phyloP scores from a whole-genome alignment of 164 flowering plant species.

The Dillenia turbinata region DNA sequence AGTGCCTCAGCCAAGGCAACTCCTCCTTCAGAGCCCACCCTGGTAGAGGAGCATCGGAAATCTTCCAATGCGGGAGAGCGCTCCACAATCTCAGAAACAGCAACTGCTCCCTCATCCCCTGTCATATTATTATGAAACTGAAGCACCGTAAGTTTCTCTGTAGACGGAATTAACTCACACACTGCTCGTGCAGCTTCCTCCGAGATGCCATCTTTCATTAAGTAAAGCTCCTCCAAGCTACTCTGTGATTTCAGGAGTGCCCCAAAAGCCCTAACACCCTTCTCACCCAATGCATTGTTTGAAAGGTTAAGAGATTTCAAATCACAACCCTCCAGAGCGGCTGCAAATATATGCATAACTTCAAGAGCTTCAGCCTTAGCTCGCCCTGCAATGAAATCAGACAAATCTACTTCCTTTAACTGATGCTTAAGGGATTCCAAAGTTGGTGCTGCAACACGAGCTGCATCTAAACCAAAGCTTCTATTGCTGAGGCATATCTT shows the following conservation, averaged over 20 bases:
- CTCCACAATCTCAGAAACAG: slow-evolving; percentile 70
- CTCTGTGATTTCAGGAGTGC: slow-evolving; percentile 71
- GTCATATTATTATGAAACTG: slow-evolving; percentile 96
- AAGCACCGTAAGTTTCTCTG: slow-evolving; percentile 69
- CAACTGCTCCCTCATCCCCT: slow-evolving; percentile 86
- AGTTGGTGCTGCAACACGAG: slow-evolving; percentile 74
- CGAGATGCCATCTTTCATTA: slow-evolving; percentile 93
- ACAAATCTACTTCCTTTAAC: slow-evolving; percentile 75
- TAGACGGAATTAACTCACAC: slow-evolving; percentile 72
- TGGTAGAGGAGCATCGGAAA: slow-evolving; percentile 89
- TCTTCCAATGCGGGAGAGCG: slow-evolving; percentile 68
- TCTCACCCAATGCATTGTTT: slow-evolving; percentile 91
- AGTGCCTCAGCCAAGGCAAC: slow-evolving; percentile 64
- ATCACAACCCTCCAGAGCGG: slow-evolving; percentile 62
- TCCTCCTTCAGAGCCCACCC: slow-evolving; percentile 86
- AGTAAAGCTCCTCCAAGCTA: slow-evolving; percentile 77
- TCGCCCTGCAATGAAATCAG: slow-evolving; percentile 91
- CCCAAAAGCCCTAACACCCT: slow-evolving; percentile 87
- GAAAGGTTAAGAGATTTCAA: slow-evolving; percentile 72
- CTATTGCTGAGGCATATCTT: slow-evolving; percentile 90
- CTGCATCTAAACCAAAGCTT: slow-evolving; percentile 82
- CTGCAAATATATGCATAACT: slow-evolving; percentile 73
- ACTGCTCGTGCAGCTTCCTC: slow-evolving; percentile 94
- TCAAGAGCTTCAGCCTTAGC: slow-evolving; percentile 84
- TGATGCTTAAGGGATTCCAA: slow-evolving; percentile 61